Evolutionary conservation across 1,284 basidiomycete genomes (phyloP).

Genomic region (Entoloma clypeatum): DNA sequence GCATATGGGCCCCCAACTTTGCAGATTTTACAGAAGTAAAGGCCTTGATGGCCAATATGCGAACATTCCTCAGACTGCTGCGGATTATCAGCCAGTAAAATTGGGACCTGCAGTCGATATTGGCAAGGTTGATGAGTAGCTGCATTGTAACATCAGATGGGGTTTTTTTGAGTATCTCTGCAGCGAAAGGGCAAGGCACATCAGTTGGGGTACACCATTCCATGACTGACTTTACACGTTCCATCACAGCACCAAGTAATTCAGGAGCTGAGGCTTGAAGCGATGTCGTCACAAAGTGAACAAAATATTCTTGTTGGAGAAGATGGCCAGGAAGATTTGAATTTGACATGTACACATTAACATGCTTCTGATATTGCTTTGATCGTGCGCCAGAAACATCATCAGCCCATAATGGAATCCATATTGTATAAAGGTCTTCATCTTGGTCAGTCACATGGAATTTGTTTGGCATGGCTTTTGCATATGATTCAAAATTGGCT

Average conservation of each 20-base stretch:
- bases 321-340: constrained; percentile 22
- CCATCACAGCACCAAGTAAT: constrained; percentile 25
- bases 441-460: constrained; percentile 1
- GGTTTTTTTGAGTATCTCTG: not conserved
- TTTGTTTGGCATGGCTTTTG: not conserved
- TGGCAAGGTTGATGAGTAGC: constrained; percentile 25
- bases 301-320: constrained; percentile 24
- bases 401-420: constrained; percentile 22
- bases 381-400: constrained; percentile 32
- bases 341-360: constrained; percentile 28
- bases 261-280: constrained; percentile 28
- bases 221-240: constrained; percentile 22
- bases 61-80: constrained; percentile 29
- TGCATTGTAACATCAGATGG: constrained; percentile 17
- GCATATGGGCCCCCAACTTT: constrained; percentile 23
- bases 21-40: constrained; percentile 23
- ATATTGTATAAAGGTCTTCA: constrained; percentile 9
- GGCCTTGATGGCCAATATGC: constrained; percentile 23
- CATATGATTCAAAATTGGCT: not conserved
- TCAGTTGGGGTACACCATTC: not conserved
- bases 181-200: not conserved
- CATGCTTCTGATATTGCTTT: constrained; percentile 31
- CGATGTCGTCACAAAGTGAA: constrained; percentile 25
- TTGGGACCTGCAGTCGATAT: constrained; percentile 23
- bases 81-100: constrained; percentile 34